These are phyloP conservation scores for Penicillium corylophilum DNA, from an alignment of 2,329 filamentous ascomycete species.

Conservation along the genomic window DNA sequence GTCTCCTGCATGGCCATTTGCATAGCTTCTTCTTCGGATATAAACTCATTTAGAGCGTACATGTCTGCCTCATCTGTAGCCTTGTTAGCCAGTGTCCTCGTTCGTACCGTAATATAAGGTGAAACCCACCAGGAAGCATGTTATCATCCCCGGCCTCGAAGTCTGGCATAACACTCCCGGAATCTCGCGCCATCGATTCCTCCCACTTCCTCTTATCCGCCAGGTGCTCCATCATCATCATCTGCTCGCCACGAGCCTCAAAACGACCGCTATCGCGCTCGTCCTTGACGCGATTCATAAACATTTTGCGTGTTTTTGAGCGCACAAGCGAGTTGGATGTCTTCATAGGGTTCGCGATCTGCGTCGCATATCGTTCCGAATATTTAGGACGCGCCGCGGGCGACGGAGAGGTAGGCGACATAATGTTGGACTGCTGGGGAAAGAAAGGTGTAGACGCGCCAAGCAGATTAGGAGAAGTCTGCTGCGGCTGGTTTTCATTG, in stretches of 20 bases:
- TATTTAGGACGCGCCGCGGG: conserved; percentile 26
- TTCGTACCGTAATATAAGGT: not conserved
- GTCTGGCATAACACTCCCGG: conserved; percentile 25
- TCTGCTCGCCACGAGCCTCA: conserved; percentile 43
- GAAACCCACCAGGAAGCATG: conserved; percentile 27
- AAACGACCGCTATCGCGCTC: conserved; percentile 41
- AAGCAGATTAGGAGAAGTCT: not conserved
- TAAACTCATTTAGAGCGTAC: conserved; percentile 35
- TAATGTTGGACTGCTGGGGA: conserved; percentile 1
- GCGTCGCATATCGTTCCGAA: conserved; percentile 37
- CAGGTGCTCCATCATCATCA: conserved; percentile 44
- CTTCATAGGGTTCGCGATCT: conserved; percentile 35
- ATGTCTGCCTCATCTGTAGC: conserved; percentile 27
- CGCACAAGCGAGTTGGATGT: conserved; percentile 29
- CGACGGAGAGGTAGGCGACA: conserved; percentile 12
- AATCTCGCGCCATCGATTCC: conserved; percentile 37
- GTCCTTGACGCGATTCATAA: conserved; percentile 43
- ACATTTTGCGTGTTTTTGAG: conserved; percentile 38
- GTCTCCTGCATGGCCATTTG: conserved; percentile 31
- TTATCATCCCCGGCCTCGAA: conserved; percentile 26
- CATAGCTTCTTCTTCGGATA: conserved; percentile 35
- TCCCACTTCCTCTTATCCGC: conserved; percentile 41
- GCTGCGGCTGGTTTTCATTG: conserved; percentile 3
- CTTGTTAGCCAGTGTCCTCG: not conserved
- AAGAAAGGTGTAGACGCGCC: conserved; percentile 1